phyloP scores from a whole-genome alignment of 345 rosid species.

The Heritiera littoralis region DNA sequence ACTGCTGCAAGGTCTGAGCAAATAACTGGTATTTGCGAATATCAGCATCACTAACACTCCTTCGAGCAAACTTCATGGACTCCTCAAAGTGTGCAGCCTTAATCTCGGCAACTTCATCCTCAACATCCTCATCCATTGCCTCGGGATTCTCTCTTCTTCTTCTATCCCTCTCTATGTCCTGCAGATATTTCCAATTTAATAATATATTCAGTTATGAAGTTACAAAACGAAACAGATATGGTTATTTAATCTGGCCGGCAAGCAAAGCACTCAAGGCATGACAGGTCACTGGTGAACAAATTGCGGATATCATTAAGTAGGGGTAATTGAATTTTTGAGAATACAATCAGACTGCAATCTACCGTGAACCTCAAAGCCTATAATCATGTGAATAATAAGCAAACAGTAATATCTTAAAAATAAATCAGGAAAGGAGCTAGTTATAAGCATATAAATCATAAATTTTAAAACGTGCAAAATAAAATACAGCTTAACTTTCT shows the following conservation, averaged over 20 bases:
- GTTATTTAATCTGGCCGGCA: not conserved
- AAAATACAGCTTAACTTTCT: not conserved
- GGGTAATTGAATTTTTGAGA: not conserved
- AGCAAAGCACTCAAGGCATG: not conserved
- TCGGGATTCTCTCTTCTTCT: conserved; percentile 38
- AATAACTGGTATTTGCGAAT: conserved; percentile 47
- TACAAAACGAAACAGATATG: not conserved
- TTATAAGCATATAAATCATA: not conserved
- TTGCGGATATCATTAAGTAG: not conserved
- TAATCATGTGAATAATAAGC: not conserved
- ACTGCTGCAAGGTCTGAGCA: conserved; percentile 53
- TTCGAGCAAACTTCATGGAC: conserved; percentile 53
- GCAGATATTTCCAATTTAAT: conserved; percentile 7
- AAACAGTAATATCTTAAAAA: not conserved
- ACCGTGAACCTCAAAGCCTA: not conserved
- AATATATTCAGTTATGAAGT: conserved; percentile 16
- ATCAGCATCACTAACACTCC: conserved; percentile 57
- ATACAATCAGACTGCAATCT: not conserved
- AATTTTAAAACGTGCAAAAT: not conserved
- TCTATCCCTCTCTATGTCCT: conserved; percentile 55
- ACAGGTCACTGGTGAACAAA: not conserved
- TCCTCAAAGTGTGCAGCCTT: conserved; percentile 55
- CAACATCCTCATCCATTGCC: conserved; percentile 60
- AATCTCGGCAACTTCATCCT: conserved; percentile 53
- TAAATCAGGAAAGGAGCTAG: not conserved